Evolutionary conservation across 768 basidiomycete genomes (phyloP).

Genomic region (Filobasidium floriforme): DNA sequence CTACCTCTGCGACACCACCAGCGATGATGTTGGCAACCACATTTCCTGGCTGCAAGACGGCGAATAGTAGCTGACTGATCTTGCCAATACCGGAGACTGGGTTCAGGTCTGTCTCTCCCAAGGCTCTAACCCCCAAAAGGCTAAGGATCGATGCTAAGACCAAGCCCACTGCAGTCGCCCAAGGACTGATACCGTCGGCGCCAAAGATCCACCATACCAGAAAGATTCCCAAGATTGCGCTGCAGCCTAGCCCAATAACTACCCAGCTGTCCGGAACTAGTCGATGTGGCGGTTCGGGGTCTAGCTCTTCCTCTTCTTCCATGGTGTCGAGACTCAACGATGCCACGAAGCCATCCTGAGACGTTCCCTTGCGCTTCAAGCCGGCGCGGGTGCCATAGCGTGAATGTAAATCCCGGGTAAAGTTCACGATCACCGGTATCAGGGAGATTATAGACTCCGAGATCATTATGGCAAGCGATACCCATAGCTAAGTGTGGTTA

Average conservation of each 20-base stretch:
- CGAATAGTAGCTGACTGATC: slow-evolving; percentile 87
- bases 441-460: slow-evolving; percentile 82
- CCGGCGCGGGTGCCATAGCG: neutral
- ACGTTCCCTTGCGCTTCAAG: neutral
- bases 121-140: slow-evolving; percentile 81
- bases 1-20: slow-evolving; percentile 72
- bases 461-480: slow-evolving; percentile 89
- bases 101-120: slow-evolving; percentile 86
- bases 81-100: slow-evolving; percentile 73
- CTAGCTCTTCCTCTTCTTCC: slow-evolving; percentile 56
- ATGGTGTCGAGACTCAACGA: slow-evolving; percentile 15
- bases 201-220: slow-evolving; percentile 88
- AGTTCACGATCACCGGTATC: slow-evolving; percentile 59
- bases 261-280: slow-evolving; percentile 80
- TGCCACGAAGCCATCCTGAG: slow-evolving; percentile 18
- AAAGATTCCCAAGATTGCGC: slow-evolving; percentile 62
- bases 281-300: slow-evolving; percentile 59
- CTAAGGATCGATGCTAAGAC: slow-evolving; percentile 73
- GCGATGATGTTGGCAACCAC: slow-evolving; percentile 97
- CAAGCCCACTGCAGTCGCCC: slow-evolving; percentile 85
- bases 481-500: slow-evolving; percentile 59
- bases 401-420: slow-evolving; percentile 33
- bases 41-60: slow-evolving; percentile 87
- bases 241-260: slow-evolving; percentile 56
- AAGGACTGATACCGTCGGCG: slow-evolving; percentile 80